These are phyloP conservation scores for Imleria badia DNA, from an alignment of 768 basidiomycete species.

Conservation along the genomic window DNA sequence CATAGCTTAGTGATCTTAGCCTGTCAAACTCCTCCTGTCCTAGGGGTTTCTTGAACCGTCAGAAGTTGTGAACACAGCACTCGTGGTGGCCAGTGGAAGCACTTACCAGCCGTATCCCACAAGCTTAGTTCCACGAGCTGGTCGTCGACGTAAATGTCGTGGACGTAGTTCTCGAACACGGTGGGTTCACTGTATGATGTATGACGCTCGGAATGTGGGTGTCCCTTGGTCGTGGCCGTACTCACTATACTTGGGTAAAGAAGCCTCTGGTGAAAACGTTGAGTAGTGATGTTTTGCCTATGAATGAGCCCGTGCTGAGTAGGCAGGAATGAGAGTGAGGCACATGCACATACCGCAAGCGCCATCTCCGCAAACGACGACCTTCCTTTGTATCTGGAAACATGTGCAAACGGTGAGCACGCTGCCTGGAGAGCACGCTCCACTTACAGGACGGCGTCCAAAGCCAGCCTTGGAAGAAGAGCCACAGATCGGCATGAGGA, in stretches of 20 bases:
- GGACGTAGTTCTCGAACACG: slow-evolving; percentile 97
- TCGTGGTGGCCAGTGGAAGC: neutral
- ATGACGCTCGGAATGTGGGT: neutral
- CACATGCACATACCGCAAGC: slow-evolving; percentile 65
- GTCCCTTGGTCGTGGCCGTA: slow-evolving; percentile 6
- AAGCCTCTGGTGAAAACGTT: slow-evolving; percentile 90
- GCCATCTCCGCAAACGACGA: slow-evolving; percentile 95
- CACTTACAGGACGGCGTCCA: slow-evolving; percentile 39
- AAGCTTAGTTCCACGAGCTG: slow-evolving; percentile 86
- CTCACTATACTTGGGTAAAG: slow-evolving; percentile 93
- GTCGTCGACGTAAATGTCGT: slow-evolving; percentile 84
- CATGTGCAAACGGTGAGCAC: slow-evolving; percentile 15
- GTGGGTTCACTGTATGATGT: slow-evolving; percentile 68
- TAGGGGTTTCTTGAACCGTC: slow-evolving; percentile 40
- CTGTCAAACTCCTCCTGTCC: slow-evolving; percentile 97
- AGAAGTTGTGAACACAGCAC: slow-evolving; percentile 23
- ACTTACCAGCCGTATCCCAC: slow-evolving; percentile 94
- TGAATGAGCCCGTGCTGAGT: slow-evolving; percentile 12
- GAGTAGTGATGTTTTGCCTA: slow-evolving; percentile 80
- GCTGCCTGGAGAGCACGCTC: slow-evolving; percentile 6
- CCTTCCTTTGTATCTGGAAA: slow-evolving; percentile 52
- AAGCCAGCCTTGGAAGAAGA: slow-evolving; percentile 54
- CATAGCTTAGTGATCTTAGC: slow-evolving; percentile 90
- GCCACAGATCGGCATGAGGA: slow-evolving; percentile 57
- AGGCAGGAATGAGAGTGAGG: slow-evolving; percentile 3